phyloP scores from a whole-genome alignment of 2,329 filamentous ascomycete genomes.

The Sporothrix mexicana region DNA sequence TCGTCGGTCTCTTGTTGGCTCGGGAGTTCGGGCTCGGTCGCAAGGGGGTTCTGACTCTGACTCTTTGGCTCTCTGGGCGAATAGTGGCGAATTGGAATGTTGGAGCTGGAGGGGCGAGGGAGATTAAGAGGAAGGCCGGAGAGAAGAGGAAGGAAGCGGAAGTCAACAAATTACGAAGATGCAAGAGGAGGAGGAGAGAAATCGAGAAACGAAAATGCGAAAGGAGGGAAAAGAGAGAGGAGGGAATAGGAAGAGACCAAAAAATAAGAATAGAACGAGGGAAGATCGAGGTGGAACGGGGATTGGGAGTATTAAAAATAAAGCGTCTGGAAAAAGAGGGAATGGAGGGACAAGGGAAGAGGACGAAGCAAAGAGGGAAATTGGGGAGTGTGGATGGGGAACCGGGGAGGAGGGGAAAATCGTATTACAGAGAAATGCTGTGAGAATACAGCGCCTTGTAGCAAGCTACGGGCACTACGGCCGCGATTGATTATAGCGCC shows the following conservation, averaged over 20 bases:
- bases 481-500: neutral
- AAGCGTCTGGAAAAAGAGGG: slow-evolving; percentile 15
- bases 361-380: slow-evolving; percentile 14
- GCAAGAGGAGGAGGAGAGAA: neutral
- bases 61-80: neutral
- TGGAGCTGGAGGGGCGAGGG: slow-evolving; percentile 3
- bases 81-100: slow-evolving; percentile 2
- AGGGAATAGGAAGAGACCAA: slow-evolving; percentile 2
- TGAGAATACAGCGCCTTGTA: slow-evolving; percentile 10
- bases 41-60: slow-evolving; percentile 21
- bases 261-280: slow-evolving; percentile 26
- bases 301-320: slow-evolving; percentile 29
- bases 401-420: neutral
- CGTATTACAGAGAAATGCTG: neutral
- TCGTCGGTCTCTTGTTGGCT: neutral
- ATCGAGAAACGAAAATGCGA: slow-evolving; percentile 7
- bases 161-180: neutral
- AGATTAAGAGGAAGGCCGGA: slow-evolving; percentile 20
- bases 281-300: slow-evolving; percentile 30
- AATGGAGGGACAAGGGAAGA: neutral
- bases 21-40: slow-evolving; percentile 10
- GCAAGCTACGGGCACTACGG: neutral
- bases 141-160: slow-evolving; percentile 15
- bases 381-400: neutral
- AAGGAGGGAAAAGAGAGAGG: slow-evolving; percentile 11